Evolutionary conservation across 495 filamentous ascomycete genomes (phyloP).

Genomic region (Hapsidospora chrysogenum): DNA sequence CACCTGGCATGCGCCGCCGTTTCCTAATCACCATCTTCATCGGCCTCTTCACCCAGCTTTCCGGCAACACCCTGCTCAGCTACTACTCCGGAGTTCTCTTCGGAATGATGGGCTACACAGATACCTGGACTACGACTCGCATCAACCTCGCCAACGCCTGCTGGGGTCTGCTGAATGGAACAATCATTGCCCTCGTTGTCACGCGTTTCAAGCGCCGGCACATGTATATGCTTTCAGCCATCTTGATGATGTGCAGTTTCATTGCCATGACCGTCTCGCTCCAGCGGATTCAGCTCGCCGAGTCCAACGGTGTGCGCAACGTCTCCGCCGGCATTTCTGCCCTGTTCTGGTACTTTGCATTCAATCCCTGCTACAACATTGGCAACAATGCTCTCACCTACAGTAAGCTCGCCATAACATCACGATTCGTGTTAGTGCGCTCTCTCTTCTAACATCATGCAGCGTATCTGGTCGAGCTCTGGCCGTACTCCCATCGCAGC

Average conservation of each 20-base stretch:
- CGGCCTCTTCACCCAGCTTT: conserved; percentile 40
- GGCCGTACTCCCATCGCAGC: conserved; percentile 35
- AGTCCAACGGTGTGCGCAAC: conserved; percentile 19
- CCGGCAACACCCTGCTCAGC: conserved; percentile 38
- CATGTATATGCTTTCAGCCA: conserved; percentile 33
- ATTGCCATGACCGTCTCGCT: conserved; percentile 30
- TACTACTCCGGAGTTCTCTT: conserved; percentile 10
- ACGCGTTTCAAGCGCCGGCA: conserved; percentile 30
- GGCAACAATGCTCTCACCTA: conserved; percentile 40
- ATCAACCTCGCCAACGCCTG: conserved; percentile 37
- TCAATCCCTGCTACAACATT: conserved; percentile 40
- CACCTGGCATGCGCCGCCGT: conserved; percentile 28
- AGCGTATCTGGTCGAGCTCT: conserved; percentile 40
- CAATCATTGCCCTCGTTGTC: conserved; percentile 26
- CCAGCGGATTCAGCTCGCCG: conserved; percentile 14
- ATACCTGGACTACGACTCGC: conserved; percentile 26
- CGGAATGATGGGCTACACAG: conserved; percentile 22
- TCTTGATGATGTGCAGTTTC: conserved; percentile 26
- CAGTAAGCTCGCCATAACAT: neutral
- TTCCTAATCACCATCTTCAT: conserved; percentile 33
- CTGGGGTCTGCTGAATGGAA: conserved; percentile 31
- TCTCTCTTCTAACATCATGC: neutral
- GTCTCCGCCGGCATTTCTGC: conserved; percentile 25
- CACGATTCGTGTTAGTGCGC: no score
- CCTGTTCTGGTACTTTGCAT: conserved; percentile 39